Evolutionary conservation across 768 basidiomycete genomes (phyloP), one percentile per base, ranked within the genome.

Genomic region (Lentinula detonsa): DNA sequence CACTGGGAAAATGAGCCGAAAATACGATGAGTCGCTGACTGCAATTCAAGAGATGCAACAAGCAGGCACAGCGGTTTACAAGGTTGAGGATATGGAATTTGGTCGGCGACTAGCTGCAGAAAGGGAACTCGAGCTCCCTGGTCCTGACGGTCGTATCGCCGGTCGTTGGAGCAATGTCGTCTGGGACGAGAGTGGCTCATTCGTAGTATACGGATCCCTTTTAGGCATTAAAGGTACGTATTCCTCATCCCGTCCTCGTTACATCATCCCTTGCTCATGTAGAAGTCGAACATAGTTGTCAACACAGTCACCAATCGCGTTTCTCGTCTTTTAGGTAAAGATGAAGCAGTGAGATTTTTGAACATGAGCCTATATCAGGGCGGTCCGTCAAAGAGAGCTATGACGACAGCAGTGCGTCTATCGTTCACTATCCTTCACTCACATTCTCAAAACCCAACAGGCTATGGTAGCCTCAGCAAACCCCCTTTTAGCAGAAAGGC

Each of bases 21-120:
- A 92, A 70, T 99, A 98, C 71, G 97, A 99, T 64, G 97, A 99
- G 73, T 93, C 91, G 0, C 80, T 98, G 5, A 76, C 83, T 33
- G 95, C 97, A 0, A 91, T 95, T 42, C 93, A 96, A 70, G 95
- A 98, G 72, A 98, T 99, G 95, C 97, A 99, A 71, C 97, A 98
- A 72, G 95, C 95, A 1, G 96, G 95, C 1, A 97, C 97, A 4
- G 90, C 92, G 0, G 83, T 93, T 18, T 92, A 90, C 74, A 89
- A 85, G 67, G 86, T 98, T 16, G 97, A 99, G 58, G 95, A 98
- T 74, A 99, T 99, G 97, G 97, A 99, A 72, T 98, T 99, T 68
- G 95, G 96, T n/a, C 80, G 96, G 60, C 82, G 96, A n/a, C 77
- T 98, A 63, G 96, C 96, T 3, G 79, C 88, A 34, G 97, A 99